Percentiles rank a stretch among this genome's conserved stretches.
Evolutionary conservation across 441 rosid species (phyloP).

Genomic region (Euphorbia celastroides): DNA sequence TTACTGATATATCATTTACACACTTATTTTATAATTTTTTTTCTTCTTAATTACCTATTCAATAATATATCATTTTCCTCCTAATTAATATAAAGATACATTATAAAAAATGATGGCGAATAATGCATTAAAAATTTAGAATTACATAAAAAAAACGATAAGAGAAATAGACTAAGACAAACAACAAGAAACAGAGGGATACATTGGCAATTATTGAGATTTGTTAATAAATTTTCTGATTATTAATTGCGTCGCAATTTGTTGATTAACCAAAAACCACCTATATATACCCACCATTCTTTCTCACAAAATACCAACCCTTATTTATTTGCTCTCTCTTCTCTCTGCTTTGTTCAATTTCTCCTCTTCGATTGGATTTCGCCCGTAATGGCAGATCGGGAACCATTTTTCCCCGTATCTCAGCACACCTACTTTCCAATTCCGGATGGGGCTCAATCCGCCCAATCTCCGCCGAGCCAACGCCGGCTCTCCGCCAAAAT

Average conservation of each 20-base stretch:
- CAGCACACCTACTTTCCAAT: slow-evolving; percentile 18
- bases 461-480: background rate
- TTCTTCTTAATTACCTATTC: too few species aligned
- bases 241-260: background rate
- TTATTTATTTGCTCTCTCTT: background rate
- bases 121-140: too few species aligned
- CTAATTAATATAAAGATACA: too few species aligned
- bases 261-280: too few species aligned
- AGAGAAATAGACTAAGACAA: too few species aligned
- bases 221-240: background rate
- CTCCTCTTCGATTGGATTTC: background rate
- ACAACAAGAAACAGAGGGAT: background rate
- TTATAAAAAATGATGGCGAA: too few species aligned
- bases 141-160: too few species aligned
- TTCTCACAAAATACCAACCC: background rate
- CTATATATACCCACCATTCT: slow-evolving; percentile 12
- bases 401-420: slow-evolving; percentile 21
- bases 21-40: too few species aligned
- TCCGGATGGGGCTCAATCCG: slow-evolving; percentile 13
- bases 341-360: background rate
- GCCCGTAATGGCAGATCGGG: slow-evolving; percentile 17
- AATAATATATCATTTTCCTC: too few species aligned
- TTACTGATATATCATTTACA: too few species aligned
- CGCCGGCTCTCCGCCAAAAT: slow-evolving; percentile 26
- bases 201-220: background rate